Base-by-base conservation (phyloP, 441 rosid genomes). In the Erodium trifolium region DNA sequence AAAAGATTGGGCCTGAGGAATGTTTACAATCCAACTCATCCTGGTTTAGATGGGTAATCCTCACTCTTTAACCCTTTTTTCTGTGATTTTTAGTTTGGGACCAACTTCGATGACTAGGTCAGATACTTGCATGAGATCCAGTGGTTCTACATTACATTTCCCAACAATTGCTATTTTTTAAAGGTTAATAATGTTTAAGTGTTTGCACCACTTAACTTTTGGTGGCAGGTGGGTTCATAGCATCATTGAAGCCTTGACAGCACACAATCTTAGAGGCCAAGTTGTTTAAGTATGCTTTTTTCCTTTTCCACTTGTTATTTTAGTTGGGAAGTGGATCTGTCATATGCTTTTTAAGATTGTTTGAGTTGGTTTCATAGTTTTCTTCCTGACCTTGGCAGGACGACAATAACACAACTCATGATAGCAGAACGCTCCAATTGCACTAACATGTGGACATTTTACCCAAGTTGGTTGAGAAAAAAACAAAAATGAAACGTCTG, bases 31-130 rank as follows among this genome's bases (percentile, higher is more conserved):
- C 99, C 97, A 45, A 80, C 71, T 14, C 78, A 79, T 53, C 99
- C 97, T 66, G 96, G 99, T 71, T 78, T 93, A 62, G 93, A 93
- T 79, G 99, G 97, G 99, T 93, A 91, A 72, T 63, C 43, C 59
- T 72, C 59, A 8, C 53, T 70, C 67, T 63, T 49, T 5, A 11
- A n/a, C 68, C 43, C 2, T n/a, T 35, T 12, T 63, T 51, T 65
- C 34, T 23, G 2, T 51, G 49, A 51, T 11, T 57, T 57, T 1
- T 16, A 57, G 63, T 57, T 17, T 57, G 63, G 18, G 23, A 57
- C 27, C 63, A 57, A 17, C 29, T 57, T 57, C 10, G 11, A 17
- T 57, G 63, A 17, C 63, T 57, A 5, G 3, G 27, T 17, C 63
- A 5, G 63, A 57, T 57, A 17, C 3, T 57, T 16, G 6, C 27